Evolutionary conservation across 2,329 filamentous ascomycete genomes (phyloP), one percentile per base, ranked within the genome.

Genomic region (Paraconiothyrium brasiliense): DNA sequence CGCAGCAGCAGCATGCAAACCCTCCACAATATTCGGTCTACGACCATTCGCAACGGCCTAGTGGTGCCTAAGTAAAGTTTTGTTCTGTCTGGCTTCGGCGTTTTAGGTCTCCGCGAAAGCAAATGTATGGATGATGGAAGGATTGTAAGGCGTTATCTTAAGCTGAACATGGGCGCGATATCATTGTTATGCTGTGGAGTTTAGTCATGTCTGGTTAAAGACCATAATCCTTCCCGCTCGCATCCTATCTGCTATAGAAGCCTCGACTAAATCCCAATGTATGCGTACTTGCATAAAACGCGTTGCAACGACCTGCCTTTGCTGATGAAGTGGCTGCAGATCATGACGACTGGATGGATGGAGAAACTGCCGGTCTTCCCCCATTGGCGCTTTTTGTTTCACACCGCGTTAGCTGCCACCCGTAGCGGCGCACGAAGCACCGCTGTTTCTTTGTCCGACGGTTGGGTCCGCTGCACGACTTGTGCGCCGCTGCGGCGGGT

Each of bases 1-100:
- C 61, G 49, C 63, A 70, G n/a, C 59, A 55, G 20, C 56, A 58
- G 13, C 65, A 61, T 24, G 54, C 59, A 1, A 57, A 60, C 27
- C 66, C 67, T 14, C 70, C 70, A 10, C 63, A 66, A 48, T 71
- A 71, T 47, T 59, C 63, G 14, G 37, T 60, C 2, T 65, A 70
- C 41, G 58, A 62, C n/a, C 62, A 60, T 35, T 41, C 47, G 22
- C 58, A 54, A 50, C 43, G 54, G 20, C n/a, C 43, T 10, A 56
- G 43, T 13, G 54, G 54, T n/a, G 30, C 54, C 3, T 62, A 39
- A 60, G 39, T 27, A 34, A 34, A n/a, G 13, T 14, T n/a, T n/a
- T 41, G 16, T 47, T 6, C 8, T 16, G n/a, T 48, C 20, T 47
- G 16, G 10, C 34, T 44, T 44, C 3, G 61, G 41, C 41, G 52